Conservation (phyloP, 371 early-diverging fungal genomes). For the Amoeboaphelidium occidentale region DNA sequence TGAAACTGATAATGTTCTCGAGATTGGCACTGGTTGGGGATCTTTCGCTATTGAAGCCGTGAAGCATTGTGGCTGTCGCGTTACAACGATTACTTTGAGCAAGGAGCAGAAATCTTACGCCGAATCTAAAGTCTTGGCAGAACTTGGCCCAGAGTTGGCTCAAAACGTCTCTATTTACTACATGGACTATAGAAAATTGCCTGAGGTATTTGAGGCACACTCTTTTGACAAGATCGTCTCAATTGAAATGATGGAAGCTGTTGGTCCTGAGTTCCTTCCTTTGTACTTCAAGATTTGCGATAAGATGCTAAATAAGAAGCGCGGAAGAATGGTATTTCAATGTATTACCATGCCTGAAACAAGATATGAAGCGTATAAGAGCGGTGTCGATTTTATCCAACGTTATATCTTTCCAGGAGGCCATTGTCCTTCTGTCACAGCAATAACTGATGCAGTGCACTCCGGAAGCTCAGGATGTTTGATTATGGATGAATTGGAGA, state of each 20-base stretch:
- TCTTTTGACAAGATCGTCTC: slow-evolving; percentile 36
- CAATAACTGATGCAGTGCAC: slow-evolving; percentile 19
- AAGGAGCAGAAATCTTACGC: slow-evolving; percentile 31
- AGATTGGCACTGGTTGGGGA: slow-evolving; percentile 47
- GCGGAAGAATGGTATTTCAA: slow-evolving; percentile 22
- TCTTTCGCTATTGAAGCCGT: slow-evolving; percentile 30
- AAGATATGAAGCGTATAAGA: slow-evolving; percentile 24
- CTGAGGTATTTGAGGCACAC: slow-evolving; percentile 8
- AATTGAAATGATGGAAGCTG: slow-evolving; percentile 47
- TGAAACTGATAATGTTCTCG: slow-evolving; percentile 27
- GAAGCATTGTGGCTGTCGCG: slow-evolving; percentile 18
- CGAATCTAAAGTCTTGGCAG: slow-evolving; percentile 24
- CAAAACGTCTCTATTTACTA: slow-evolving; percentile 23
- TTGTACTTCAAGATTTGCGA: slow-evolving; percentile 28
- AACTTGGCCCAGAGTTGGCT: slow-evolving; percentile 14
- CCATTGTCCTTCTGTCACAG: slow-evolving; percentile 32
- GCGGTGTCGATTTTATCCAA: slow-evolving; percentile 32
- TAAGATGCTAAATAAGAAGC: slow-evolving; percentile 18
- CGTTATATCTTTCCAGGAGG: slow-evolving; percentile 48
- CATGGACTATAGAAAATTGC: slow-evolving; percentile 31
- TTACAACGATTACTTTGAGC: slow-evolving; percentile 33
- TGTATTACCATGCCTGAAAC: slow-evolving; percentile 33
- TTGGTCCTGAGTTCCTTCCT: slow-evolving; percentile 30
- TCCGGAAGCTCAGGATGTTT: slow-evolving; percentile 22
- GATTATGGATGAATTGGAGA: slow-evolving; percentile 22